Conservation (phyloP, 768 basidiomycete genomes). For the Calocera viscosa region DNA sequence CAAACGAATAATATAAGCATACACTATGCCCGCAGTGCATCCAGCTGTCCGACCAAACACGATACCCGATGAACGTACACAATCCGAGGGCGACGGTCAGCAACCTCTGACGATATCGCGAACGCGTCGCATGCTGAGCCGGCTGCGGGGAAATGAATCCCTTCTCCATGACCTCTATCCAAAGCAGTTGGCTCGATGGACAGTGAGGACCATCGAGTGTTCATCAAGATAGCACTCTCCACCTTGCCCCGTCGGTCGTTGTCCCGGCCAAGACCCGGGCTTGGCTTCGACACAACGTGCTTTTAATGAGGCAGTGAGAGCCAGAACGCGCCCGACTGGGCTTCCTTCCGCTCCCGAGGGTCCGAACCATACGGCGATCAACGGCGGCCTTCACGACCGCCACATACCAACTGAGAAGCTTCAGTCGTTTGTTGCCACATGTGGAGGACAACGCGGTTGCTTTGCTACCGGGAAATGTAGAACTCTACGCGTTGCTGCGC, state of each 20-base stretch:
- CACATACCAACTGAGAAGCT: too few species aligned
- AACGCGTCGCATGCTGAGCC: background rate
- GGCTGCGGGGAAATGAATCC: background rate
- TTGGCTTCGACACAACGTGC: background rate
- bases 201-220: background rate
- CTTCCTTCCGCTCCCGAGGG: too few species aligned
- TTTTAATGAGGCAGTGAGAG: background rate
- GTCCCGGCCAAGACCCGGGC: constrained; percentile 2
- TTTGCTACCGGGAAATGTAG: too few species aligned
- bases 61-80: background rate
- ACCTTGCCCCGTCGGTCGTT: background rate
- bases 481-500: background rate
- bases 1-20: background rate
- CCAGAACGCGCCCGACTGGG: too few species aligned
- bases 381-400: too few species aligned
- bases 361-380: too few species aligned
- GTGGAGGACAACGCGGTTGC: too few species aligned
- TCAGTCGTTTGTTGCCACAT: too few species aligned
- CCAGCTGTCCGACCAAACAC: background rate
- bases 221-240: background rate
- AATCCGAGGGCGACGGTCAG: background rate
- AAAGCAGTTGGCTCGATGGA: background rate
- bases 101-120: background rate
- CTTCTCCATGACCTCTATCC: background rate
- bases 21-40: background rate